Base-by-base conservation (phyloP, 108 stramenopile species). In the Nannochloropsis salina region DNA sequence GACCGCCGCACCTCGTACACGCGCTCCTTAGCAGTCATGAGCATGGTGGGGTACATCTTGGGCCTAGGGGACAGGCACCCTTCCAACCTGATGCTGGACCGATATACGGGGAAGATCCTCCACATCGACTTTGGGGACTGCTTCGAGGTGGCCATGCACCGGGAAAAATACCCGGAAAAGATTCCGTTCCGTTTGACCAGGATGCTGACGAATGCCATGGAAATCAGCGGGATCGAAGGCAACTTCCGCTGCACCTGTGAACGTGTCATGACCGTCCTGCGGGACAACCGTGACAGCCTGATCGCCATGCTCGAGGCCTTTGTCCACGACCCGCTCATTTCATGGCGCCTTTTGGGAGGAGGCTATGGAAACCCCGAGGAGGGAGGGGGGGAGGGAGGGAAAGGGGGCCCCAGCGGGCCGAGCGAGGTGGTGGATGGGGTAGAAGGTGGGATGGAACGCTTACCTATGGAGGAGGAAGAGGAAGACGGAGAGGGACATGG, bases 131-230 rank as follows among this genome's bases (percentile, higher is more conserved):
- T 96, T 84, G 95, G 95, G 84, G 91, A 93, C 81, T 97, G 99
- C 87, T 99, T 99, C 81, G 99, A 99, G 90, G 98, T 99, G 80
- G 97, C 98, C 80, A 97, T 96, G 97, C 93, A 95, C 82, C 94
- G 99, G 40, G 98, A 97, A 9, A 99, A 98, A 86, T 98, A 94
- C 83, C 99, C 99, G 9, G 99, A 99, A 89, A 95, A 92, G 85
- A 95, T 99, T 9, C 99, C 99, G 0, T 99, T 99, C 88, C 96
- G 99, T 42, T 91, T 99, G 6, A 99, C 99, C 22, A 91, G 99
- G n/a, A 99, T 99, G 99, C 93, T 99, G 31, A 93, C 95, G 80
- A 95, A 97, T 82, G 98, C 99, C 20, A 99, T 99, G 99, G 99
- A 98, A 91, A 98, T 97, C 20, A 84, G 83, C 80, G 97, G 97